Percentiles rank a stretch among this genome's conserved stretches.
Evolutionary conservation across 2,329 filamentous ascomycete genomes (phyloP).

Genomic region (Ceratocystis cacaofunesta): DNA sequence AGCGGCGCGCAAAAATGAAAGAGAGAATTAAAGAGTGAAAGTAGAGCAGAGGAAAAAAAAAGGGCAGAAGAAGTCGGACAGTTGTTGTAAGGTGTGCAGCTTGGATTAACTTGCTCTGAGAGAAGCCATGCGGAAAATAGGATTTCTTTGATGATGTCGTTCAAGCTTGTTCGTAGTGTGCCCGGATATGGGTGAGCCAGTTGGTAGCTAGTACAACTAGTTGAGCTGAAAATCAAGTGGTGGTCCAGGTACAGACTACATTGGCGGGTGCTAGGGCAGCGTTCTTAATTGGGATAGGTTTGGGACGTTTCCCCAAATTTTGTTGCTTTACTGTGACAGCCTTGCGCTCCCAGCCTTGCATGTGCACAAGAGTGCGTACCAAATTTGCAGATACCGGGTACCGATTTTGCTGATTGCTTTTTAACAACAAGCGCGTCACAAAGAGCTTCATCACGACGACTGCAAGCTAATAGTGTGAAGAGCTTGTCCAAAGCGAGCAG

Average conservation of each 20-base stretch:
- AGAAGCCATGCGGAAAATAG: neutral
- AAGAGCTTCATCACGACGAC: neutral
- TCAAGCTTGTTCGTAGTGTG: neutral
- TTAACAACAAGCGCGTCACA: neutral
- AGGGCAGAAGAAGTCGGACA: neutral
- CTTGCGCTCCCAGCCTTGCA: slow-evolving; percentile 13
- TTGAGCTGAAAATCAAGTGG: neutral
- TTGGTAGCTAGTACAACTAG: neutral
- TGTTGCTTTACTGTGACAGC: neutral
- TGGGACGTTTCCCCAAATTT: neutral
- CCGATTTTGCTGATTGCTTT: neutral
- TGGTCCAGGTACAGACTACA: neutral
- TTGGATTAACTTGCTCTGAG: no score
- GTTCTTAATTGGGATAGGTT: neutral
- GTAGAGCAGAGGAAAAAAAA: neutral
- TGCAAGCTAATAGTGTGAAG: neutral
- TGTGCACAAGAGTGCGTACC: neutral
- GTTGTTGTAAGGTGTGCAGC: neutral
- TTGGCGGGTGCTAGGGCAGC: neutral
- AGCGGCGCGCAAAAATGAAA: neutral
- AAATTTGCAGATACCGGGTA: neutral
- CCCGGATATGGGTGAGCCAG: neutral
- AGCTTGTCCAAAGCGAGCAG: neutral
- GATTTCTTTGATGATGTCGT: neutral
- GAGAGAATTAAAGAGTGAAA: neutral